These are phyloP conservation scores for Voacanga thouarsii DNA, from an alignment of 257 asterid species.

Conservation along the genomic window DNA sequence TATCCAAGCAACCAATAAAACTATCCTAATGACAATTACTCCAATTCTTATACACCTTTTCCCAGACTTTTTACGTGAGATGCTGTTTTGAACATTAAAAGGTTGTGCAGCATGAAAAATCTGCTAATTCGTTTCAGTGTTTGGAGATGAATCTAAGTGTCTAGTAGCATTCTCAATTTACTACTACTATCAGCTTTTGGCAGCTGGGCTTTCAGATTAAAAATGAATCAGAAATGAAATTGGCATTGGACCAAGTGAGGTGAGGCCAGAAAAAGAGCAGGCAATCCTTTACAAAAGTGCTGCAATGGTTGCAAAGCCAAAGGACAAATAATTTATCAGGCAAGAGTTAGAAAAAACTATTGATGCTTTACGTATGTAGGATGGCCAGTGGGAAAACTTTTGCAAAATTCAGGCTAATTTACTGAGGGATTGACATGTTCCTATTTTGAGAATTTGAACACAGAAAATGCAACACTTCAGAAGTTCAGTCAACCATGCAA, in stretches of 20 bases:
- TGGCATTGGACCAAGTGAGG: neutral
- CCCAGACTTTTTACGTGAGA: neutral
- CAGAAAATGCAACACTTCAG: neutral
- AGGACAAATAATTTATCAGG: neutral
- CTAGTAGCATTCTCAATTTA: neutral
- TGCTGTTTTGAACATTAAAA: neutral
- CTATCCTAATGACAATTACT: neutral
- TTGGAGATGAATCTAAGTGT: neutral
- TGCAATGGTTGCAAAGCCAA: neutral
- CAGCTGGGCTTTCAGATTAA: neutral
- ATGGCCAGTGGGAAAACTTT: neutral
- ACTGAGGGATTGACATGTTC: neutral
- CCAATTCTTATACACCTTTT: neutral
- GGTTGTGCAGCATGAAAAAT: neutral
- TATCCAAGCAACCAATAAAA: neutral
- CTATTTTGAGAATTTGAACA: neutral
- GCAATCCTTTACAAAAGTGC: too few relatives aligned
- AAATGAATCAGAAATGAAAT: neutral
- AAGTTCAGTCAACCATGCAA: neutral
- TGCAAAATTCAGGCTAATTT: neutral
- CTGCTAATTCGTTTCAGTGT: neutral
- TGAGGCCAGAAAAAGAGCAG: neutral
- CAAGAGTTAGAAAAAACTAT: neutral
- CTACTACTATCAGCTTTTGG: neutral
- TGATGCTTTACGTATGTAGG: neutral